Percentiles rank a stretch among this genome's conserved stretches.
These are phyloP conservation scores for Syncephalastrum monosporum DNA, from an alignment of 371 early-diverging fungal genomes.

Conservation along the genomic window DNA sequence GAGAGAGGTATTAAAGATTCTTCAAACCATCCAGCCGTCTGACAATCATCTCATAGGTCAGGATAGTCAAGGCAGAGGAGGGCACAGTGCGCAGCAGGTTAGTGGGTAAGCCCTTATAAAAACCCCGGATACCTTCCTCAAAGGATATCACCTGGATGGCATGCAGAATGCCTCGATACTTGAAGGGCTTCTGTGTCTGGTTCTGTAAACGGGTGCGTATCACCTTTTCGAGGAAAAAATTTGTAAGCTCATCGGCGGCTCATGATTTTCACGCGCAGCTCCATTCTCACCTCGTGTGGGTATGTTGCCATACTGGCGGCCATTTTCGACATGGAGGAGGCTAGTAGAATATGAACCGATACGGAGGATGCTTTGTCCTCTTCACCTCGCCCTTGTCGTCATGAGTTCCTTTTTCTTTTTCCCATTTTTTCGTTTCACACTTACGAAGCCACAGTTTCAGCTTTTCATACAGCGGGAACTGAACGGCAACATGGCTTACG, in stretches of 20 bases:
- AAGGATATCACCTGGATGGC: constrained; percentile 65
- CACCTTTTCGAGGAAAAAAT: constrained; percentile 36
- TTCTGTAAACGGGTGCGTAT: constrained; percentile 90
- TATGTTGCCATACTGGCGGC: constrained; percentile 86
- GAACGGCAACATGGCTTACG: constrained; percentile 90
- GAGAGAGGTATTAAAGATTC: constrained; percentile 14
- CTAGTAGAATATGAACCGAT: constrained; percentile 66
- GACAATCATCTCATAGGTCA: constrained; percentile 77
- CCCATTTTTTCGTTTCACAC: constrained; percentile 9
- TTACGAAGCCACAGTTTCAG: constrained; percentile 70
- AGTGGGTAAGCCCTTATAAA: constrained; percentile 88
- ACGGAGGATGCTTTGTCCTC: constrained; percentile 15
- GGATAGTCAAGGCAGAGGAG: constrained; percentile 81
- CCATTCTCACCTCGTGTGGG: constrained; percentile 55
- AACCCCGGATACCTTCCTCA: constrained; percentile 82
- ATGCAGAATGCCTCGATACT: constrained; percentile 79
- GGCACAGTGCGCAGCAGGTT: constrained; percentile 91
- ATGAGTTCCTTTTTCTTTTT: no score
- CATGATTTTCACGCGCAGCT: neutral
- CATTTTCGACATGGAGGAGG: constrained; percentile 86
- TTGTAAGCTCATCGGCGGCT: neutral
- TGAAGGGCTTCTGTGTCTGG: constrained; percentile 68
- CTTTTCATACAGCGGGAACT: constrained; percentile 94
- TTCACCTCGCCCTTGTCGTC: no score
- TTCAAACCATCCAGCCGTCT: constrained; percentile 37